Evolutionary conservation across 495 filamentous ascomycete species (phyloP), one percentile per base, ranked within the genome.

Genomic region (Annulohypoxylon nitens): DNA sequence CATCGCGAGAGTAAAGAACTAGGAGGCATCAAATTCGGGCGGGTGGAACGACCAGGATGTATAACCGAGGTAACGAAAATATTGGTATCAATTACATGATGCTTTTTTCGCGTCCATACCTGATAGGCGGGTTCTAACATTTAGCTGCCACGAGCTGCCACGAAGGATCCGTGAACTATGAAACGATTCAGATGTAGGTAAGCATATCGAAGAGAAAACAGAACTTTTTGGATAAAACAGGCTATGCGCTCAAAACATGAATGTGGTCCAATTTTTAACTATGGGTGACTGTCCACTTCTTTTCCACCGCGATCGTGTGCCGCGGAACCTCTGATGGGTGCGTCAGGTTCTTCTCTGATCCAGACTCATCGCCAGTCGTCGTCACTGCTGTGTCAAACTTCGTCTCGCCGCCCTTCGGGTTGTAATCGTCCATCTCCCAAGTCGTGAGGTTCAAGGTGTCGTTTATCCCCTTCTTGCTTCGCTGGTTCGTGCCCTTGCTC

Each of bases 371-470:
- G 33, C 34, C 65, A 41, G 39, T 53, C 18, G 58, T 54, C 3
- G 34, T 37, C 3, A 45, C 34, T 43, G 55, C 25, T 14, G 45
- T 11, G 10, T 69, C 65, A 33, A 33, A 54, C 14, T 60, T 61
- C 11, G 1, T 54, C 34, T 6, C 36, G 5, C 53, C 41, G 43
- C 43, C 43, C 43, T 47, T 18, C 43, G 25, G 57, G 26, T 43
- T 25, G 23, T 69, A 69, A 10, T 61, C 65, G 45, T 69, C 58
- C 65, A 69, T 69, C 33, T 69, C 65, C 55, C 58, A 69, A 16
- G 65, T 51, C 25, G 65, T 61, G 14, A 60, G 41, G 57, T 53
- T 69, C 43, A 26, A 53, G 14, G 55, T 51, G 16, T 60, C 65
- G 11, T 25, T 51, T 0, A 30, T 16, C 14, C 18, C 34, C 16